A percentile compares a stretch with the other conserved stretches of the same genome.
These are phyloP conservation scores for Apiotrichum sp. DNA, from an alignment of 1,284 basidiomycete genomes.

Conservation along the genomic window DNA sequence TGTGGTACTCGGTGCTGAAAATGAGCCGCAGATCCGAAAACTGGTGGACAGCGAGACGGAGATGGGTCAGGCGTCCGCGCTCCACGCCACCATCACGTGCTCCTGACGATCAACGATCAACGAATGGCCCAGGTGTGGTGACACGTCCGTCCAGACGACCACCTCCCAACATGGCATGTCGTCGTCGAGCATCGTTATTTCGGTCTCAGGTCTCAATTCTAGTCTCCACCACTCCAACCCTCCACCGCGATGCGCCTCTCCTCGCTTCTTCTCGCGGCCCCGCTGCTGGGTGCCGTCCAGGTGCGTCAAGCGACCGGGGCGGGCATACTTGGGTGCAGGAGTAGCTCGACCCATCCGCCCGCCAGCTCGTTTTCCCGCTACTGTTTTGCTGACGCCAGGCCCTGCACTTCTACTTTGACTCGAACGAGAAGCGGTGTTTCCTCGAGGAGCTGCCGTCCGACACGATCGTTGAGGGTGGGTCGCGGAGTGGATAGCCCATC, in stretches of 20 bases:
- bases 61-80: too few relatives aligned
- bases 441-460: constrained; percentile 95
- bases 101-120: too few relatives aligned
- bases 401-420: constrained; percentile 86
- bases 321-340: too few relatives aligned
- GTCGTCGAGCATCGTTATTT: too few relatives aligned
- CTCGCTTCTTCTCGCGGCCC: constrained; percentile 16
- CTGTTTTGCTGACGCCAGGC: constrained; percentile 44
- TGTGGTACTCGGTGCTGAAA: too few relatives aligned
- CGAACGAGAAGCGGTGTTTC: constrained; percentile 89
- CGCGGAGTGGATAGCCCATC: too few relatives aligned
- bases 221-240: background rate
- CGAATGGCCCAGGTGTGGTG: too few relatives aligned
- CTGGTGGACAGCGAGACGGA: too few relatives aligned
- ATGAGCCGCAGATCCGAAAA: too few relatives aligned
- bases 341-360: background rate
- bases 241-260: constrained; percentile 17
- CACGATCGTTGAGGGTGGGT: constrained; percentile 87
- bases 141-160: too few relatives aligned
- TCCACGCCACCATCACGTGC: too few relatives aligned
- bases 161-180: too few relatives aligned
- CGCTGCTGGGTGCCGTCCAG: constrained; percentile 25
- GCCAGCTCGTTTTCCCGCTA: background rate
- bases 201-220: background rate
- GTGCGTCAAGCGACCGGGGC: constrained; percentile 10